Conservation (phyloP, 768 basidiomycete species). For the Mrakia hoshinonis region DNA sequence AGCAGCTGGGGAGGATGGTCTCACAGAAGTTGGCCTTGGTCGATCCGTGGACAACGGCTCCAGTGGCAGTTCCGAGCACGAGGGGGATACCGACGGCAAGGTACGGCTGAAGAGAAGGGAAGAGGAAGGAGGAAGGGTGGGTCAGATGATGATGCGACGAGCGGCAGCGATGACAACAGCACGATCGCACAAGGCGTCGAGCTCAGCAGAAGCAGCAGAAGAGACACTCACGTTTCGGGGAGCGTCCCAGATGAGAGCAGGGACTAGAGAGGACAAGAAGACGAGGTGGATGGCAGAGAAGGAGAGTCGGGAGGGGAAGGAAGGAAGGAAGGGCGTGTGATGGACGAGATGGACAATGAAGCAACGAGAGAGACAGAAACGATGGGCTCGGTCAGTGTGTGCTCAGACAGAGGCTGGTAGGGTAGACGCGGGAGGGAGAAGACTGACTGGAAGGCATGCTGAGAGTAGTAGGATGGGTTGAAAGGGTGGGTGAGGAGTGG, state of each 20-base stretch:
- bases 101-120: slow-evolving; percentile 5
- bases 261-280: neutral
- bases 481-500: too few relatives aligned
- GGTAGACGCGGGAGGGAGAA: neutral
- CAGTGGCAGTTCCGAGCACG: slow-evolving; percentile 18
- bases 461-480: neutral
- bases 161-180: neutral
- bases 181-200: too few relatives aligned
- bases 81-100: slow-evolving; percentile 30
- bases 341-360: neutral
- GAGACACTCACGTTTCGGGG: slow-evolving; percentile 16
- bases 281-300: neutral
- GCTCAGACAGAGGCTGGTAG: neutral
- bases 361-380: neutral
- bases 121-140: neutral
- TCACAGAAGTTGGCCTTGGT: slow-evolving; percentile 7
- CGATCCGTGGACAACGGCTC: slow-evolving; percentile 22
- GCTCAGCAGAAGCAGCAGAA: neutral
- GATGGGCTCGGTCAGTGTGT: neutral
- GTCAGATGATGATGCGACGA: neutral
- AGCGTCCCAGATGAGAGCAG: slow-evolving; percentile 26
- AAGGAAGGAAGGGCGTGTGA: neutral
- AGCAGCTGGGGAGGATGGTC: neutral
- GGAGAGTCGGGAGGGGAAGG: neutral
- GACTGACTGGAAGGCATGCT: slow-evolving; percentile 17